Percentiles rank a stretch among this genome's conserved stretches.
Conservation (phyloP, 169 alveolate genomes). For the Besnoitia besnoiti region DNA sequence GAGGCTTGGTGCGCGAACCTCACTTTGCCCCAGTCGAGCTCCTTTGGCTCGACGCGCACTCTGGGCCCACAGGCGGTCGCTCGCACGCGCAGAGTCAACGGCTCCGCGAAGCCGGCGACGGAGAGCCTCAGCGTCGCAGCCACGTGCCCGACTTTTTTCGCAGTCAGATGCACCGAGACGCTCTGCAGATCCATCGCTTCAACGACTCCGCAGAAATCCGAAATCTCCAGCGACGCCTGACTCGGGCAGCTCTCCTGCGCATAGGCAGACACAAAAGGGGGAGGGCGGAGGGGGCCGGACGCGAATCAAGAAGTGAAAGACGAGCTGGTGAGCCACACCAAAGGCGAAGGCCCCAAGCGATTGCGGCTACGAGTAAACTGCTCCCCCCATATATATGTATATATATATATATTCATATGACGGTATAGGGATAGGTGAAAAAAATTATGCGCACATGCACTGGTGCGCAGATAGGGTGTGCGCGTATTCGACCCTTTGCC, state of each 20-base stretch:
- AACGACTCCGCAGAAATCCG: neutral
- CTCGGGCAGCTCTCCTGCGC: neutral
- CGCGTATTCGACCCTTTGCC: too few species aligned
- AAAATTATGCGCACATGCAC: too few species aligned
- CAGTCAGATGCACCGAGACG: neutral
- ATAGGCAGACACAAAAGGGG: neutral
- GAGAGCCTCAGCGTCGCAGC: neutral
- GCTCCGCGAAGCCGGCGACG: neutral
- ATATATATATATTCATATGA: too few species aligned
- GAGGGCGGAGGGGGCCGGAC: too few species aligned
- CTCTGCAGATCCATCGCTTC: neutral
- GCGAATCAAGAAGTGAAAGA: neutral
- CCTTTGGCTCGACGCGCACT: slow-evolving; percentile 58
- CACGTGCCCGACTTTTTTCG: neutral
- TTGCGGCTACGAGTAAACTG: neutral
- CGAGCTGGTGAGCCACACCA: neutral
- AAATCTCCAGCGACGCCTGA: neutral
- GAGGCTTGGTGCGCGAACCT: neutral
- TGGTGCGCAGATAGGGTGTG: too few species aligned
- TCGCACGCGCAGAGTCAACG: slow-evolving; percentile 23
- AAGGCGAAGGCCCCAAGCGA: neutral
- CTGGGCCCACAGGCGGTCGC: slow-evolving; percentile 69
- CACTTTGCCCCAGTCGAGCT: slow-evolving; percentile 75
- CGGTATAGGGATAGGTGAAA: too few species aligned
- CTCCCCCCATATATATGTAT: too few species aligned